Percentiles rank a stretch among this genome's conserved stretches.
Conservation (phyloP, 2,329 filamentous ascomycete species). For the Diplodia seriata region DNA sequence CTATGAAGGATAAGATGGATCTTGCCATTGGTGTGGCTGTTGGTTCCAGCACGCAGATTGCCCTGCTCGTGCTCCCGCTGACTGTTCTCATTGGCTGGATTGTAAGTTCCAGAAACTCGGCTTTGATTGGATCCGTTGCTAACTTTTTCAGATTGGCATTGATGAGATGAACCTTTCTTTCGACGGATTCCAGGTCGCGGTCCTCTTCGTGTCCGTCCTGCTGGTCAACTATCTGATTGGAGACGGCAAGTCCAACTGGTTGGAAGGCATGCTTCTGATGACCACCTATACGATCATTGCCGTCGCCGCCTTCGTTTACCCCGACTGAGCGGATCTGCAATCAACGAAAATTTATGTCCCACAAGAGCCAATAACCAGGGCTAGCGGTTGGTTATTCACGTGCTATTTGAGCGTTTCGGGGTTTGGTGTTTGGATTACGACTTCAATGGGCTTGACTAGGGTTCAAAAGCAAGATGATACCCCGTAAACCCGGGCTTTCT, state of each 20-base stretch:
- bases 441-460: slow-evolving; percentile 4
- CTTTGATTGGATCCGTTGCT: neutral
- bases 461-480: slow-evolving; percentile 20
- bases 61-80: slow-evolving; percentile 66
- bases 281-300: slow-evolving; percentile 68
- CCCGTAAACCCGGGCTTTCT: neutral
- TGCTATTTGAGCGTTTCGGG: slow-evolving; percentile 21
- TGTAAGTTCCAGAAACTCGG: slow-evolving; percentile 16
- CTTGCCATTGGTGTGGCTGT: slow-evolving; percentile 70
- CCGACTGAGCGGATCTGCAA: slow-evolving; percentile 35
- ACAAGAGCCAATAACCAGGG: neutral
- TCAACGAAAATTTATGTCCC: slow-evolving; percentile 8
- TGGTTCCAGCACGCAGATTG: slow-evolving; percentile 71
- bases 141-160: slow-evolving; percentile 53
- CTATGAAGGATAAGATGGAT: slow-evolving; percentile 72
- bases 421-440: slow-evolving; percentile 27
- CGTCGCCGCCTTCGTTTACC: slow-evolving; percentile 63
- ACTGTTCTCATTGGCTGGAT: slow-evolving; percentile 68
- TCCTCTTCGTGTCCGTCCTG: slow-evolving; percentile 63
- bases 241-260: slow-evolving; percentile 65
- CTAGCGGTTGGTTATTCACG: neutral
- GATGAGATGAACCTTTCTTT: slow-evolving; percentile 78
- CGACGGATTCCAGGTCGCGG: slow-evolving; percentile 81
- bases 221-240: slow-evolving; percentile 69
- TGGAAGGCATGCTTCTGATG: slow-evolving; percentile 67